Evolutionary conservation across 768 basidiomycete genomes (phyloP).

Genomic region (Pisolithus tinctorius): DNA sequence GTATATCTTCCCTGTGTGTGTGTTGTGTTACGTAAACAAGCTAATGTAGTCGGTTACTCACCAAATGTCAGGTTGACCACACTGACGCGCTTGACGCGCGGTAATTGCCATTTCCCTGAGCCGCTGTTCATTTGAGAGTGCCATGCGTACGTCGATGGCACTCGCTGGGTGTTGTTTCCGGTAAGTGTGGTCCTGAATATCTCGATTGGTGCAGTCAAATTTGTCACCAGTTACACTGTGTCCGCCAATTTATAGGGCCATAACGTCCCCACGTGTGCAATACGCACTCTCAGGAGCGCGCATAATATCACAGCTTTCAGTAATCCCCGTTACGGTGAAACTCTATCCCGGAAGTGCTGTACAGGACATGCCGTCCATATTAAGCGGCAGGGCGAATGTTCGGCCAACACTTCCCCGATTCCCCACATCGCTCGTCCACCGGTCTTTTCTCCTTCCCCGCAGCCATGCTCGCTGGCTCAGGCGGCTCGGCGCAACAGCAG

Average conservation of each 20-base stretch:
- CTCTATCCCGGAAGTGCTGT: conserved; percentile 16
- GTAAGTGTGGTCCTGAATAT: neutral
- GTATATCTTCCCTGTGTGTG: neutral
- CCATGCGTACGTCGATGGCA: too few relatives aligned
- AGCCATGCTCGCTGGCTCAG: conserved; percentile 13
- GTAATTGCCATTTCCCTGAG: neutral
- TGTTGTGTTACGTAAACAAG: neutral
- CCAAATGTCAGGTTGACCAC: neutral
- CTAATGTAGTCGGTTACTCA: neutral
- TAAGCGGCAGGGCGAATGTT: conserved; percentile 10
- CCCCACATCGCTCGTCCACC: neutral
- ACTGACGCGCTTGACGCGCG: neutral
- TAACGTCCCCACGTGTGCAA: conserved; percentile 21
- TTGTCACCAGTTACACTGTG: neutral
- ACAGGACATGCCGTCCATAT: conserved; percentile 25
- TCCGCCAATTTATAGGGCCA: conserved; percentile 7
- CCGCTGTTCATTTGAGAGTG: too few relatives aligned
- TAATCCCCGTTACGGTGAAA: conserved; percentile 2
- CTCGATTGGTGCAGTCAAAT: conserved; percentile 3
- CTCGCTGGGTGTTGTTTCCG: neutral
- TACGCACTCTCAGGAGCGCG: conserved; percentile 1
- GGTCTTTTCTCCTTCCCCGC: neutral
- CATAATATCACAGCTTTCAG: conserved; percentile 9
- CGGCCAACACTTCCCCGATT: neutral
- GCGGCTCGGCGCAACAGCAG: conserved; percentile 10